Evolutionary conservation across 2,329 filamentous ascomycete species (phyloP), one percentile per base, ranked within the genome.

Genomic region (Nigrospora oryzae): DNA sequence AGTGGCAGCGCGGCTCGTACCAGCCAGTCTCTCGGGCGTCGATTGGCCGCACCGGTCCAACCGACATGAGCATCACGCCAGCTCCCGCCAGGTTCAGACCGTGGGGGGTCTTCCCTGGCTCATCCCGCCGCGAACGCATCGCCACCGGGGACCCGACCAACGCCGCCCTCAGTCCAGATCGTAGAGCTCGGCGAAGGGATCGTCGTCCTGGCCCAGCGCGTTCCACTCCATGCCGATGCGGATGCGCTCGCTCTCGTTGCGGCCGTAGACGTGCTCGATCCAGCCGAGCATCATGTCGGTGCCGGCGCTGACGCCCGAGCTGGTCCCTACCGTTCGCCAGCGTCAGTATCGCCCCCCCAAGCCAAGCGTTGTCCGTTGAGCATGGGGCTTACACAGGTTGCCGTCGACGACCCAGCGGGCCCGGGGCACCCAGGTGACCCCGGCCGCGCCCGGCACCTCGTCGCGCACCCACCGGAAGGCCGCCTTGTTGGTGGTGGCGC

Each of bases 331-430:
- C 23, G 8, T 7, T 7, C 23, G 2, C 23, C 23, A 4, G 23
- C 23, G 23, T 28, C 23, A 28, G 23, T 28, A 28, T 23, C n/a
- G n/a, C n/a, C n/a, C n/a, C n/a, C n/a, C n/a, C n/a, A n/a, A n/a
- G n/a, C n/a, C n/a, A n/a, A n/a, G n/a, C n/a, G n/a, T n/a, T n/a
- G n/a, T n/a, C n/a, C n/a, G n/a, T n/a, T n/a, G 19, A 6, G 19
- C 19, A 23, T 6, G 23, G 23, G 7, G 23, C 23, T 10, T 28
- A 28, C 53, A 56, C 13, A 53, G 14, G 16, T 50, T 49, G 4
- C 54, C 54, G 28, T 56, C 54, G 14, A 49, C 48, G 12, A 54
- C 50, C 54, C 53, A 56, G 6, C 54, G 45, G 10, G 53, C 54
- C 41, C 49, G 46, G 1, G 48, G 44, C 15, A 56, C 46, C 54